phyloP scores from a whole-genome alignment of 495 filamentous ascomycete genomes.

The Entonaema liquescens region DNA sequence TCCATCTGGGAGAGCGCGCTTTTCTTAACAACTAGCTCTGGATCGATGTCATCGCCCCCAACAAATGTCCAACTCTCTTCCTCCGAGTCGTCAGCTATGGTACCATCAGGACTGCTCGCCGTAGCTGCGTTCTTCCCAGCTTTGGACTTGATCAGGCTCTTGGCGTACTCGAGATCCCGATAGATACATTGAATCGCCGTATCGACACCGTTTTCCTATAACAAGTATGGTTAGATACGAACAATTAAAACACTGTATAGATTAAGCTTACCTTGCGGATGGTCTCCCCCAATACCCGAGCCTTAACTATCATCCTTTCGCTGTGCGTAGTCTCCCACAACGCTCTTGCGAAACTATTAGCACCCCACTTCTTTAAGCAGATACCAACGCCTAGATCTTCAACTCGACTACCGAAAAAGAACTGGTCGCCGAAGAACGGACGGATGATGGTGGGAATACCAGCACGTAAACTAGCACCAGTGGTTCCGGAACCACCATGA shows the following conservation, averaged over 20 bases:
- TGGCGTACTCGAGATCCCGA: slow-evolving; percentile 95
- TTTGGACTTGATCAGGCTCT: slow-evolving; percentile 75
- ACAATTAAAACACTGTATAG: not conserved
- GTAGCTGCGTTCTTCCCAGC: slow-evolving; percentile 57
- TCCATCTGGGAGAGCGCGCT: slow-evolving; percentile 39
- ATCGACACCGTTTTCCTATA: slow-evolving; percentile 86
- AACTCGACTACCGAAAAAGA: slow-evolving; percentile 89
- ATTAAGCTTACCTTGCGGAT: slow-evolving; percentile 77
- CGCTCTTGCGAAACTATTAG: slow-evolving; percentile 79
- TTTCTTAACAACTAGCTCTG: slow-evolving; percentile 47
- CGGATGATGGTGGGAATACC: slow-evolving; percentile 95
- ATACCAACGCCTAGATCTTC: slow-evolving; percentile 94
- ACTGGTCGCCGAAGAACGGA: slow-evolving; percentile 97
- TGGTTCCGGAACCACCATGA: slow-evolving; percentile 95
- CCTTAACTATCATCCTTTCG: slow-evolving; percentile 88
- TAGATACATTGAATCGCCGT: slow-evolving; percentile 93
- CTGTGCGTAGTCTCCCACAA: slow-evolving; percentile 92
- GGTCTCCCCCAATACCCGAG: slow-evolving; percentile 78
- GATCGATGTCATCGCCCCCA: slow-evolving; percentile 50
- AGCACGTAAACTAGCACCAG: slow-evolving; percentile 90
- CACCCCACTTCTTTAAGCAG: slow-evolving; percentile 87
- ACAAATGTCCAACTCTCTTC: slow-evolving; percentile 63
- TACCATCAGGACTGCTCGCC: slow-evolving; percentile 39
- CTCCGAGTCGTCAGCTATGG: slow-evolving; percentile 48
- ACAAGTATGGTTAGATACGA: slow-evolving; percentile 30